Percentiles rank a stretch among this genome's conserved stretches.
Evolutionary conservation across 306 rosid genomes (phyloP).

Genomic region (Cucumis melo): DNA sequence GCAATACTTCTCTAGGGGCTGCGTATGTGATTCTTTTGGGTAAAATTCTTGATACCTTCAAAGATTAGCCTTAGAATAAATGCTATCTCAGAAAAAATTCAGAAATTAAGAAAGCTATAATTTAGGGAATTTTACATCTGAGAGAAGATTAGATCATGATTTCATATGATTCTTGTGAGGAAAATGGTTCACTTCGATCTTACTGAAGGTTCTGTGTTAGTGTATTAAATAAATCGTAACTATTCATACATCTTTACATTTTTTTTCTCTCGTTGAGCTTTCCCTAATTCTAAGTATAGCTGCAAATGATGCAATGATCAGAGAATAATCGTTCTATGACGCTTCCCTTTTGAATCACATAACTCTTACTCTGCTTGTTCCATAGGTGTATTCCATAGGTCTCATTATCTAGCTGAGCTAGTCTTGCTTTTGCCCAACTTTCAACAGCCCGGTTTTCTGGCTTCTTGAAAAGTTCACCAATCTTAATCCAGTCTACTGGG

Average conservation of each 20-base stretch:
- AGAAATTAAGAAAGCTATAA: background rate
- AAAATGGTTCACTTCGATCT: background rate
- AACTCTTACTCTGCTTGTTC: slow-evolving; percentile 51
- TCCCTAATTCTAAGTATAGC: background rate
- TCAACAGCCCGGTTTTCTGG: slow-evolving; percentile 20
- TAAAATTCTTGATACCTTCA: background rate
- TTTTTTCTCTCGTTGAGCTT: background rate
- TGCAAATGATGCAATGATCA: slow-evolving; percentile 39
- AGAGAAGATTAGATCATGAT: background rate
- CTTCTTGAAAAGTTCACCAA: slow-evolving; percentile 32
- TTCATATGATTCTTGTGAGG: background rate
- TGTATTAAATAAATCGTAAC: background rate
- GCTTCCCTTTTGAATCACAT: slow-evolving; percentile 55
- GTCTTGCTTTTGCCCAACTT: slow-evolving; percentile 41
- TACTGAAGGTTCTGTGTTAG: background rate
- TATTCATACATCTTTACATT: background rate
- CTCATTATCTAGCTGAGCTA: slow-evolving; percentile 31
- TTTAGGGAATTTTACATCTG: background rate
- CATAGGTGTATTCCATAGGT: slow-evolving; percentile 63
- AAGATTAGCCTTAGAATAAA: background rate
- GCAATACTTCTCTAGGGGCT: no score
- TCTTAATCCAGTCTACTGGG: slow-evolving; percentile 46
- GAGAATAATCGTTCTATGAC: slow-evolving; percentile 37
- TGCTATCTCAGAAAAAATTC: background rate
- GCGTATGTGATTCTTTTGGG: background rate